Evolutionary conservation across 108 stramenopile species (phyloP).

Genomic region (Cyclotella sp.): DNA sequence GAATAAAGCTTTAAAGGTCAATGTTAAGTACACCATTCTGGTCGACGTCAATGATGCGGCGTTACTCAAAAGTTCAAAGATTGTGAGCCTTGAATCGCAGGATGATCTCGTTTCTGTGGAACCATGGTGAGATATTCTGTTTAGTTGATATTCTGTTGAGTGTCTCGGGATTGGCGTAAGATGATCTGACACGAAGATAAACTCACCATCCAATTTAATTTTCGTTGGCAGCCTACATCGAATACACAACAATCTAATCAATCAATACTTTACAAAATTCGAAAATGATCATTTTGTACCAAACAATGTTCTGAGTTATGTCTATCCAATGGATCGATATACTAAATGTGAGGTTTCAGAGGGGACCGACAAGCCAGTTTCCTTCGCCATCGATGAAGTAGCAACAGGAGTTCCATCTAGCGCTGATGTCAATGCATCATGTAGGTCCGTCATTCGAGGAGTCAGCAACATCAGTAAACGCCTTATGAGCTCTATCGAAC

Average conservation of each 20-base stretch:
- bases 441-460: background rate
- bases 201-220: background rate
- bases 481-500: conserved; percentile 25
- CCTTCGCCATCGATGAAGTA: background rate
- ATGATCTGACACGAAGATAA: background rate
- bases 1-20: conserved; percentile 15
- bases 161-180: no score
- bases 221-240: conserved; percentile 52
- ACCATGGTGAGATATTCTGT: conserved; percentile 41
- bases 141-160: no score
- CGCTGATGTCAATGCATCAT: conserved; percentile 18
- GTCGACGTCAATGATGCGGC: conserved; percentile 75
- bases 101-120: conserved; percentile 67
- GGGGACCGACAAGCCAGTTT: conserved; percentile 29
- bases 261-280: conserved; percentile 64
- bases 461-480: conserved; percentile 15
- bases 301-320: conserved; percentile 59
- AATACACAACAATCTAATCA: conserved; percentile 58
- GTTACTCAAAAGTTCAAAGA: conserved; percentile 39
- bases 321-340: conserved; percentile 72
- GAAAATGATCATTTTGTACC: conserved; percentile 56
- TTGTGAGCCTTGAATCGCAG: conserved; percentile 44
- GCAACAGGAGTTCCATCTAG: no score
- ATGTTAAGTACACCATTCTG: conserved; percentile 62
- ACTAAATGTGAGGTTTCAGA: conserved; percentile 8